Evolutionary conservation across 371 early-diverging fungal genomes (phyloP).

Genomic region (Mortierella polycephala): DNA sequence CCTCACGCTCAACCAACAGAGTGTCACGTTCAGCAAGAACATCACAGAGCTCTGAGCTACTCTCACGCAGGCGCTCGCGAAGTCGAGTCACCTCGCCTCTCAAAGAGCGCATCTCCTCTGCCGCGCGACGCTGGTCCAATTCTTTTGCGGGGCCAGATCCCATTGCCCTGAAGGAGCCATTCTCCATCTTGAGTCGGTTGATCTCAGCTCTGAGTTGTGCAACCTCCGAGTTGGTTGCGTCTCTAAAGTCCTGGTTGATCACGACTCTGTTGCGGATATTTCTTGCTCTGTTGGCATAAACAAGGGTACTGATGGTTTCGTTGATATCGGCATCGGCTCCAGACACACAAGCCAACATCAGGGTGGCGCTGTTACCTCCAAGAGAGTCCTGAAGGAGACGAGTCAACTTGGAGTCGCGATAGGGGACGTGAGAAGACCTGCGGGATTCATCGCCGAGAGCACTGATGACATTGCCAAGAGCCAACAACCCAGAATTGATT

Average conservation of each 20-base stretch:
- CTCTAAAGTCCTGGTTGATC: constrained; percentile 79
- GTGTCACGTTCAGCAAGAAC: constrained; percentile 73
- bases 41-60: constrained; percentile 60
- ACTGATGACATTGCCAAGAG: constrained; percentile 98
- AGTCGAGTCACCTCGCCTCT: constrained; percentile 62
- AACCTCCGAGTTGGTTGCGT: constrained; percentile 67
- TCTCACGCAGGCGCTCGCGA: constrained; percentile 65
- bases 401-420: constrained; percentile 99
- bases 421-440: constrained; percentile 85
- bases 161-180: constrained; percentile 62
- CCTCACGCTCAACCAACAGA: constrained; percentile 65
- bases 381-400: constrained; percentile 97
- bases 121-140: constrained; percentile 53
- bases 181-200: constrained; percentile 75
- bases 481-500: constrained; percentile 97
- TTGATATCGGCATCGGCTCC: constrained; percentile 82
- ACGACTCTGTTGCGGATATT: constrained; percentile 88
- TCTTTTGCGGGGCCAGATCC: constrained; percentile 52
- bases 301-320: constrained; percentile 94
- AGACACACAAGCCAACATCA: constrained; percentile 95
- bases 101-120: constrained; percentile 62
- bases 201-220: constrained; percentile 79
- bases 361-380: constrained; percentile 90
- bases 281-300: constrained; percentile 90
- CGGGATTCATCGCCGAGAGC: constrained; percentile 92